These are phyloP conservation scores for Naegleria lovaniensis DNA, from an alignment of 208 protist genomes.

Conservation along the genomic window DNA sequence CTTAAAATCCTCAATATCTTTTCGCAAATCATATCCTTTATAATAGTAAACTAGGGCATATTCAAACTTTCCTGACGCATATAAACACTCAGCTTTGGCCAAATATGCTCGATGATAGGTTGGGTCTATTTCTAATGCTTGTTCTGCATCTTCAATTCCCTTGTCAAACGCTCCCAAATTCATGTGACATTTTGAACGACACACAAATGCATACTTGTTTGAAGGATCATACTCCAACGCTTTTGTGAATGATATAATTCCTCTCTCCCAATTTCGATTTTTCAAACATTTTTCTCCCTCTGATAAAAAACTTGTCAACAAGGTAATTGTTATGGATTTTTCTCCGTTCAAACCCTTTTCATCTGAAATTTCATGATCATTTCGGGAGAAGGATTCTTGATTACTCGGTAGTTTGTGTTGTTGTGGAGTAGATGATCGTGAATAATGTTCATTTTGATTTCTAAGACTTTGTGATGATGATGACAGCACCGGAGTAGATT, in stretches of 20 bases:
- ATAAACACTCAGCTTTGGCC: constrained; percentile 28
- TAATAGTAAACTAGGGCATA: constrained; percentile 38
- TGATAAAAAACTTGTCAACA: neutral
- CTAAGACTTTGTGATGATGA: too few species aligned
- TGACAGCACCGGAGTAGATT: too few species aligned
- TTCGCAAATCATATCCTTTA: constrained; percentile 16
- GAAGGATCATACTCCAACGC: neutral
- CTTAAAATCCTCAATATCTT: constrained; percentile 39
- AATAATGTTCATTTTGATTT: too few species aligned
- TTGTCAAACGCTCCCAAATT: constrained; percentile 11
- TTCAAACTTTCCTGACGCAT: constrained; percentile 35
- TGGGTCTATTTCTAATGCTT: neutral
- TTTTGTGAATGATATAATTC: neutral
- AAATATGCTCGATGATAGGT: neutral
- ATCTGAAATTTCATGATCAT: too few species aligned
- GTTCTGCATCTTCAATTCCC: neutral
- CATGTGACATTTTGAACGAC: neutral
- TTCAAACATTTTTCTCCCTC: constrained; percentile 11
- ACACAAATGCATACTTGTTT: neutral
- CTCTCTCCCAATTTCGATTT: neutral
- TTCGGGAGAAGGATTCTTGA: too few species aligned
- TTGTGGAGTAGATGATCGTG: too few species aligned
- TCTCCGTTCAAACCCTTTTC: too few species aligned
- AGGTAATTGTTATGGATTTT: neutral
- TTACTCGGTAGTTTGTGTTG: too few species aligned